These are phyloP conservation scores for Geotrichum histeridarum DNA, from an alignment of 1,139 yeast species.

Conservation along the genomic window DNA sequence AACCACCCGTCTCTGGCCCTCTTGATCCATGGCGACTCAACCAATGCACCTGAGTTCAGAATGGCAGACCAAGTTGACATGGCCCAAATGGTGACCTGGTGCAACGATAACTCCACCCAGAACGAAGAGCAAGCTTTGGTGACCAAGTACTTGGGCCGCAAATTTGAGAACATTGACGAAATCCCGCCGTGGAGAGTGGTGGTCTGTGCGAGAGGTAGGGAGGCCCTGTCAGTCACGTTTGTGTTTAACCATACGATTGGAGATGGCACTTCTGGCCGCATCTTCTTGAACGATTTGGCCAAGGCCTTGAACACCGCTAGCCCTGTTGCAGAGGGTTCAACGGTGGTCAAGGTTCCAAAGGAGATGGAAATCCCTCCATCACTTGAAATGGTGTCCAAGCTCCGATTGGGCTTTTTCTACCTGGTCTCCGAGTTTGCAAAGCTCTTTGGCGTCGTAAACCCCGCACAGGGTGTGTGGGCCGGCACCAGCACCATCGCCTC, in stretches of 20 bases:
- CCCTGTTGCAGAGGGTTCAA: neutral
- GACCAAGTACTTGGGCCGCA: neutral
- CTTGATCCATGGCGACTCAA: neutral
- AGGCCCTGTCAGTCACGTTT: neutral
- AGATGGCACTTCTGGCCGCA: constrained; percentile 15
- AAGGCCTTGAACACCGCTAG: neutral
- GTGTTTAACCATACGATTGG: constrained; percentile 12
- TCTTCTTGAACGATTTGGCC: constrained; percentile 1
- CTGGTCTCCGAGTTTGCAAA: neutral
- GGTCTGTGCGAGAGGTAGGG: neutral
- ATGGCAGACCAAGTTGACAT: constrained; percentile 1
- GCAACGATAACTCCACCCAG: neutral
- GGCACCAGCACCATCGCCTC: neutral
- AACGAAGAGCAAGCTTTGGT: neutral
- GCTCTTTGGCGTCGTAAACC: neutral
- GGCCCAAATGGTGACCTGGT: constrained; percentile 3
- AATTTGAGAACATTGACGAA: neutral
- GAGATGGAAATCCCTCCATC: neutral
- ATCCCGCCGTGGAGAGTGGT: constrained; percentile 15
- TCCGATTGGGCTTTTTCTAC: neutral
- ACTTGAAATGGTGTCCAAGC: neutral
- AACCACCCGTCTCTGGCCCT: constrained; percentile 4
- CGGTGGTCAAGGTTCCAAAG: neutral
- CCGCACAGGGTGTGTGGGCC: neutral
- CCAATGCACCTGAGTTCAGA: neutral